Evolutionary conservation across 2,329 filamentous ascomycete genomes (phyloP).

Genomic region (Penicillium sp.): DNA sequence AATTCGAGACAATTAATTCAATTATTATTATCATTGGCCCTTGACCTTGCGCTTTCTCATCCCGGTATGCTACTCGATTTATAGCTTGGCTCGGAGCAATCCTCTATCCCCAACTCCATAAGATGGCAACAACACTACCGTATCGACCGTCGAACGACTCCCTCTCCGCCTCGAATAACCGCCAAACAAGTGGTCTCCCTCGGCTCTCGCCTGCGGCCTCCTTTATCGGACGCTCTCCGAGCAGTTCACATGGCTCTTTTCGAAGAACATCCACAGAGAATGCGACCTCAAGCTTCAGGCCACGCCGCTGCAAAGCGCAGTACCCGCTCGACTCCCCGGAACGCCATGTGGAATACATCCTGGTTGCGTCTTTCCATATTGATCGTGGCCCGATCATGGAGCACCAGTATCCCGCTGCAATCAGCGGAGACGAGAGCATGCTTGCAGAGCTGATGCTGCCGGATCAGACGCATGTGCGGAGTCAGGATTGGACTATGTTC

Average conservation of each 20-base stretch:
- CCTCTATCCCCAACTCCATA: slow-evolving; percentile 13
- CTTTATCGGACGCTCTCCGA: slow-evolving; percentile 46
- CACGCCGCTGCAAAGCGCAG: slow-evolving; percentile 59
- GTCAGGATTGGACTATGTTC: slow-evolving; percentile 98
- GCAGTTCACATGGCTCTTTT: slow-evolving; percentile 35
- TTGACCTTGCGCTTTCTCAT: not conserved
- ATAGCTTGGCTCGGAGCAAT: slow-evolving; percentile 14
- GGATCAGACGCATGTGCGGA: slow-evolving; percentile 87
- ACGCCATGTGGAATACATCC: slow-evolving; percentile 96
- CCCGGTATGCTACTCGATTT: slow-evolving; percentile 13
- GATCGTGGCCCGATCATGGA: slow-evolving; percentile 96
- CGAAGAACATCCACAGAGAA: slow-evolving; percentile 31
- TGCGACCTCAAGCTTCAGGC: slow-evolving; percentile 41
- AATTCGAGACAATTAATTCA: not conserved
- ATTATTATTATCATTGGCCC: slow-evolving; percentile 1
- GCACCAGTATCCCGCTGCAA: slow-evolving; percentile 88
- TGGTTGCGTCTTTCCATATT: slow-evolving; percentile 95
- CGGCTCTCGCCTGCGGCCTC: slow-evolving; percentile 53
- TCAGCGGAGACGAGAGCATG: slow-evolving; percentile 96
- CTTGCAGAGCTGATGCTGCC: slow-evolving; percentile 96
- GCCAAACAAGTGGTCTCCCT: slow-evolving; percentile 45
- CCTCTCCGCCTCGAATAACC: slow-evolving; percentile 45
- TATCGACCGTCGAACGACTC: slow-evolving; percentile 36
- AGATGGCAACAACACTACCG: slow-evolving; percentile 33
- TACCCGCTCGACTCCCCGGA: slow-evolving; percentile 66